These are phyloP conservation scores for Dacryopinax spathularia DNA, from an alignment of 768 basidiomycete genomes.

Conservation along the genomic window DNA sequence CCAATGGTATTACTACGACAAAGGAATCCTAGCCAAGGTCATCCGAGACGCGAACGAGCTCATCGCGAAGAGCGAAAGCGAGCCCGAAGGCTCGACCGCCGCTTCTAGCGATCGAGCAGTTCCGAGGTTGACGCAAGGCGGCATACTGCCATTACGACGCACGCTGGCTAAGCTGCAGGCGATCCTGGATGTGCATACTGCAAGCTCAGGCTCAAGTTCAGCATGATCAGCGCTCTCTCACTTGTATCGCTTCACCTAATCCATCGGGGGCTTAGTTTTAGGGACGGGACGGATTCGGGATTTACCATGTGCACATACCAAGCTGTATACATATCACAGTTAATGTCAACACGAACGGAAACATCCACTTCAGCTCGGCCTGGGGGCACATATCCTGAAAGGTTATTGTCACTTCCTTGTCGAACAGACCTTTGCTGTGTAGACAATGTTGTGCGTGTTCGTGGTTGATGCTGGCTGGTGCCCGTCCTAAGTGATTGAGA, in stretches of 20 bases:
- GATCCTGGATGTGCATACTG: slow-evolving; percentile 6
- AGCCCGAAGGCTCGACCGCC: slow-evolving; percentile 17
- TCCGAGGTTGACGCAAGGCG: slow-evolving; percentile 63
- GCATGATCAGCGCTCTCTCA: not conserved
- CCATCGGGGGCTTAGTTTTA: not conserved
- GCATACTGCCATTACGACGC: slow-evolving; percentile 63
- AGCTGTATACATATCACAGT: not conserved
- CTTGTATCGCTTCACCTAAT: not conserved
- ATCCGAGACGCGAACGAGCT: slow-evolving; percentile 46
- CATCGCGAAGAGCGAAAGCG: slow-evolving; percentile 49
- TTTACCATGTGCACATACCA: not conserved
- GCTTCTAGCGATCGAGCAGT: slow-evolving; percentile 38
- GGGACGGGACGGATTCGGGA: not conserved
- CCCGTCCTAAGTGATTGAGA: no score
- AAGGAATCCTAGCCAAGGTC: slow-evolving; percentile 53
- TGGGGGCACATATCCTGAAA: no score
- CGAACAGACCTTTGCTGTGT: no score
- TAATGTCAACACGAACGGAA: no score
- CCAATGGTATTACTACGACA: slow-evolving; percentile 51
- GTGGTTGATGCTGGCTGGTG: no score
- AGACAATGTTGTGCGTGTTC: no score
- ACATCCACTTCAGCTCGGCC: no score
- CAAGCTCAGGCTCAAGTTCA: not conserved
- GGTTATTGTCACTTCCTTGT: no score
- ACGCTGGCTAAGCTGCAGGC: slow-evolving; percentile 52